A percentile compares a stretch with the other conserved stretches of the same genome.
These are phyloP conservation scores for Incumbomyces delicatus DNA, from an alignment of 2,329 filamentous ascomycete species.

Conservation along the genomic window DNA sequence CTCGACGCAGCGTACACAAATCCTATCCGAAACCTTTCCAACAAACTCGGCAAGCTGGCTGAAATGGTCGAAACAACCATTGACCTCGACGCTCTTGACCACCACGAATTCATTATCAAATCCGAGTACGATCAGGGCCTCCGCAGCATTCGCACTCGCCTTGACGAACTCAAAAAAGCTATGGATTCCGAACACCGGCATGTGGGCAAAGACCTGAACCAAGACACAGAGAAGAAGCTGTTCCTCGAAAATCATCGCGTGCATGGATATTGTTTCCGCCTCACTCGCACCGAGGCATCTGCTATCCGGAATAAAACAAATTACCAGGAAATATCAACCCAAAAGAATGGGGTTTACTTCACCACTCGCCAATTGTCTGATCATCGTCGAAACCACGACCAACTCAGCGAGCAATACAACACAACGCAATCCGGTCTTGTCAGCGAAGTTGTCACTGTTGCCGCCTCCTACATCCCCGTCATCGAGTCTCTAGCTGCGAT, in stretches of 20 bases:
- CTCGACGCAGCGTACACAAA: slow-evolving; percentile 79
- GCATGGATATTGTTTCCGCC: slow-evolving; percentile 90
- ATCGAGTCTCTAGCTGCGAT: slow-evolving; percentile 81
- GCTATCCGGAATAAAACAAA: slow-evolving; percentile 84
- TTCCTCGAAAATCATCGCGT: slow-evolving; percentile 94
- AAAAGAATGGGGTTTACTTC: slow-evolving; percentile 98
- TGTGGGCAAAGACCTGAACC: slow-evolving; percentile 70
- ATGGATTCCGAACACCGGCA: slow-evolving; percentile 74
- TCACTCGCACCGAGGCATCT: slow-evolving; percentile 81
- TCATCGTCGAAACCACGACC: slow-evolving; percentile 82
- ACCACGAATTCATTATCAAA: slow-evolving; percentile 98
- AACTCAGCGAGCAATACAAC: slow-evolving; percentile 89
- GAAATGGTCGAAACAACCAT: slow-evolving; percentile 99
- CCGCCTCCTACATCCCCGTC: slow-evolving; percentile 87
- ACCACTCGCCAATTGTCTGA: slow-evolving; percentile 74
- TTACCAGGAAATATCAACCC: slow-evolving; percentile 92
- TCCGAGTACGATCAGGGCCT: slow-evolving; percentile 90
- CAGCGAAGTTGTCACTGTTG: slow-evolving; percentile 83
- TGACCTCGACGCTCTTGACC: slow-evolving; percentile 86
- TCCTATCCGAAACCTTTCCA: slow-evolving; percentile 66
- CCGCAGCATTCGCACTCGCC: slow-evolving; percentile 77
- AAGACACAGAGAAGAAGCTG: slow-evolving; percentile 96
- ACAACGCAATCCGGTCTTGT: slow-evolving; percentile 86
- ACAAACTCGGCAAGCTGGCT: slow-evolving; percentile 73
- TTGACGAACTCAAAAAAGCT: slow-evolving; percentile 71